Conservation (phyloP, 202 grass and related monocot species). For the Hordeum pubiflorum region DNA sequence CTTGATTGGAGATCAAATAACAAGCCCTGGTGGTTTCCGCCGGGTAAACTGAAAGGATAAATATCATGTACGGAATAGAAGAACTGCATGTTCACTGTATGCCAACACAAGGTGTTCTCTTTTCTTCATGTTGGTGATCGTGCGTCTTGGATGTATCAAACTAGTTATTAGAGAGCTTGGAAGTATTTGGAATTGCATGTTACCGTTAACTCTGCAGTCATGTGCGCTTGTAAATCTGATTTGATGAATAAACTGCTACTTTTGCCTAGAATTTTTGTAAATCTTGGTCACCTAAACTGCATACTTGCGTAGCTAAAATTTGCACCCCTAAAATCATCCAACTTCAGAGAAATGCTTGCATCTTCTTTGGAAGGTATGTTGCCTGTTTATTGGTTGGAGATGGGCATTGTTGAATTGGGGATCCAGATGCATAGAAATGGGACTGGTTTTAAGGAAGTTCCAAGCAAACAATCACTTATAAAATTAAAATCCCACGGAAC, state of each 20-base stretch:
- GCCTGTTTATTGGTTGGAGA: background rate
- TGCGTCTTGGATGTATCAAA: constrained; percentile 21
- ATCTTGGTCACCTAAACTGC: too few relatives aligned
- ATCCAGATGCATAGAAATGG: background rate
- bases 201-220: background rate
- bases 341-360: background rate
- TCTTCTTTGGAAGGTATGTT: background rate
- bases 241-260: background rate
- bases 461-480: background rate
- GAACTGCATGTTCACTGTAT: background rate
- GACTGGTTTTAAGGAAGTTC: background rate
- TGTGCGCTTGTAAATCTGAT: constrained; percentile 3
- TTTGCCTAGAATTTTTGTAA: too few relatives aligned
- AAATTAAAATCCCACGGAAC: background rate
- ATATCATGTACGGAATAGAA: background rate
- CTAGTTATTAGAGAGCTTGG: constrained; percentile 26
- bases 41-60: background rate
- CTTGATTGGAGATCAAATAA: background rate
- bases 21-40: background rate
- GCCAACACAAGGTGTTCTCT: background rate
- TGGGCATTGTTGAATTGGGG: background rate
- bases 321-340: background rate
- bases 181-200: background rate
- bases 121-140: background rate
- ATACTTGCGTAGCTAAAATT: too few relatives aligned